Percentiles rank a stretch among this genome's conserved stretches.
Conservation (phyloP, 2,329 filamentous ascomycete genomes). For the Nannizzia gypsea region DNA sequence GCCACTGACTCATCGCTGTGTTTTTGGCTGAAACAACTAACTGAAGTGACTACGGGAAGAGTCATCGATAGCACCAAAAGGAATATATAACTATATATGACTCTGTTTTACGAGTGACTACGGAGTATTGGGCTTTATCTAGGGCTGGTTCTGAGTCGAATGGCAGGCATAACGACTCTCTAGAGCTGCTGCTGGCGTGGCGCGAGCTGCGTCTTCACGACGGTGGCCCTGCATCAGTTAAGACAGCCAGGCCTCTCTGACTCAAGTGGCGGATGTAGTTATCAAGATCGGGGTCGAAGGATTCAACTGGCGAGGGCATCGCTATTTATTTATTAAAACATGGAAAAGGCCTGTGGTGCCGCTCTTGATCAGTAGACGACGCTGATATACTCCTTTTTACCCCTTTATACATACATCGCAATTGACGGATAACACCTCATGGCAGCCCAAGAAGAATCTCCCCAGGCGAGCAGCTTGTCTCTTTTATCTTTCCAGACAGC, state of each 20-base stretch:
- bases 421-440: background rate
- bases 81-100: background rate
- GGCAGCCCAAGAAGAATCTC: background rate
- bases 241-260: background rate
- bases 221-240: background rate
- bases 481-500: conserved; percentile 45
- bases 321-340: background rate
- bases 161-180: background rate
- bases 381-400: no score
- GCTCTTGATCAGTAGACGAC: background rate
- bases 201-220: background rate
- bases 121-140: background rate
- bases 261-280: background rate
- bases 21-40: no score
- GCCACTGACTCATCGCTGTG: background rate
- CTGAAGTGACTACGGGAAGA: background rate
- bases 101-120: background rate
- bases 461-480: background rate
- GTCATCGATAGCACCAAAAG: background rate
- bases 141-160: background rate
- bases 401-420: background rate
- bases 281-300: background rate
- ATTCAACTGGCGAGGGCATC: no score
- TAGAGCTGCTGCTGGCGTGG: background rate
- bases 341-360: background rate